Base-by-base conservation (phyloP, 306 rosid species). In the Vicia villosa region DNA sequence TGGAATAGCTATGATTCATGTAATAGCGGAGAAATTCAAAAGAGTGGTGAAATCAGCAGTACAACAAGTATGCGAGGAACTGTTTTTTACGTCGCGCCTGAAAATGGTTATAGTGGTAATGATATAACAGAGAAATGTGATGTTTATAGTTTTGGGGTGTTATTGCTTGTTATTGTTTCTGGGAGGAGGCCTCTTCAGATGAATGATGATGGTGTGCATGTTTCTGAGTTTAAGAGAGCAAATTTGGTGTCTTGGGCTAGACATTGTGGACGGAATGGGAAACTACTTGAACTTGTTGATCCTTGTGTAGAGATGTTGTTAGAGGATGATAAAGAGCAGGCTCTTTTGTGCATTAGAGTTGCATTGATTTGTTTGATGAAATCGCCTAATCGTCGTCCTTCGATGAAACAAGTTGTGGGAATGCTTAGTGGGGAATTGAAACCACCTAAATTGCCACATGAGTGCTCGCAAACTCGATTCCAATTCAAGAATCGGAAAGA, bases 111-210 rank as follows among this genome's bases (percentile, higher is more conserved):
- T 9, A 94, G 82, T 8, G 96, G 74, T 1, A 81, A 86, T 0
- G 83, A 88, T 76, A 80, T 86, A 5, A 84, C 95, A 0, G 99
- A 94, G 62, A 88, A 81, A 68, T 82, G 89, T 24, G 98, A 94
- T 76, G 92, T 94, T 8, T 94, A 88, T 36, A 89, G 98, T 55
- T 94, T 73, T 32, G 99, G 99, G 30, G 92, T 94, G 6, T 30
- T 89, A 15, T 65, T 94, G 56, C 81, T 94, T 17, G 99, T 94
- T 21, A 73, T 91, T 20, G 70, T 91, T 26, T 79, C 99, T 0
- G 99, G 99, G 67, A 80, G 97, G 58, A 81, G 96, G 1, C 99
- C 99, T 2, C 86, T 94, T 36, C 87, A 90, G 86, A 87, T 91
- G 57, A 80, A 76, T 0, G 86, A 76, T 0, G 86, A 62, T 4